Evolutionary conservation across 148 eudicot genomes (phyloP).

Genomic region (Dysphania ambrosioides): DNA sequence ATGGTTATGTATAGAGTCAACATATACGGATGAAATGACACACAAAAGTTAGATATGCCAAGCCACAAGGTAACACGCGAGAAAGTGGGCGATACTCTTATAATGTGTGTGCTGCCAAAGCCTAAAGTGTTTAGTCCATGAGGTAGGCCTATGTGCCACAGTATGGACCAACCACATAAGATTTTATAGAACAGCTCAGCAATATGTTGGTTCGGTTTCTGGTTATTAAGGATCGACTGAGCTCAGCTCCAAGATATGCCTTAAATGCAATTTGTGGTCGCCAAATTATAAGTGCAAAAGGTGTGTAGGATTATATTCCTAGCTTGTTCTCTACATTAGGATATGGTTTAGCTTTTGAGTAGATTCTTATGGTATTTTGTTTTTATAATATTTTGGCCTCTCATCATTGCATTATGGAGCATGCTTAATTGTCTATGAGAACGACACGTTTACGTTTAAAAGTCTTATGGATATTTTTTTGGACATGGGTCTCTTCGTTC

Average conservation of each 20-base stretch:
- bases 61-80: slow-evolving; percentile 12
- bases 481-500: neutral
- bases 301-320: slow-evolving; percentile 8
- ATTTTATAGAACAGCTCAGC: neutral
- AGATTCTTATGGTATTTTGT: neutral
- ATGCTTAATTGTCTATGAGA: neutral
- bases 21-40: neutral
- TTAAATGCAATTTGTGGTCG: slow-evolving; percentile 3
- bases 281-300: neutral
- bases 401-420: neutral
- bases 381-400: no score
- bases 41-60: neutral
- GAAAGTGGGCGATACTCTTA: neutral
- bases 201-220: neutral
- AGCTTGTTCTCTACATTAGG: neutral
- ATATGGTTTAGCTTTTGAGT: neutral
- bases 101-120: slow-evolving; percentile 1
- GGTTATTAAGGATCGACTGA: neutral
- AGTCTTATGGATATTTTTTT: neutral
- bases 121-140: slow-evolving; percentile 8
- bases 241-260: neutral
- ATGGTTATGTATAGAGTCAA: neutral
- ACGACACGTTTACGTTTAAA: neutral
- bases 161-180: slow-evolving; percentile 6
- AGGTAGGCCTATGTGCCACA: neutral